phyloP scores from a whole-genome alignment of 768 basidiomycete genomes.

The Terana coerulea region DNA sequence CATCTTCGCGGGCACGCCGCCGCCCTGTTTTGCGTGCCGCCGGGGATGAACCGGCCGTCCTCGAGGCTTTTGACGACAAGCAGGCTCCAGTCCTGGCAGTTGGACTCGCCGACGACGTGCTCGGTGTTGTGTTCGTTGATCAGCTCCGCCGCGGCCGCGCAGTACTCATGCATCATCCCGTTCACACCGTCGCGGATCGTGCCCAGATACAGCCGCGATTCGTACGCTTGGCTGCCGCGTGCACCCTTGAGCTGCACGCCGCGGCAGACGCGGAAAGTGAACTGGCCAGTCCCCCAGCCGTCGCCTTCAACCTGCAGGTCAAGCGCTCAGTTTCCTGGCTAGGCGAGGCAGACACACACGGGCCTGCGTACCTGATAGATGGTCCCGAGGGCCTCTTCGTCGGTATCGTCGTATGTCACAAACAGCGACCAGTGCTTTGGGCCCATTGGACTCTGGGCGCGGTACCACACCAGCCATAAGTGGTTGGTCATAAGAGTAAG shows the following conservation, averaged over 20 bases:
- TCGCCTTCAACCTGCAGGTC: constrained; percentile 13
- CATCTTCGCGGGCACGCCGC: constrained; percentile 12
- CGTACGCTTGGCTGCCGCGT: constrained; percentile 16
- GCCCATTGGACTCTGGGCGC: constrained; percentile 11
- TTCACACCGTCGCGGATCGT: constrained; percentile 15
- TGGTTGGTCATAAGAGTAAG: constrained; percentile 12
- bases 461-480: constrained; percentile 18
- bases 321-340: neutral
- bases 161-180: constrained; percentile 19
- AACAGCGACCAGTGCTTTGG: constrained; percentile 18
- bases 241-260: constrained; percentile 18
- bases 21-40: constrained; percentile 7
- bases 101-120: constrained; percentile 14
- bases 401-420: constrained; percentile 16
- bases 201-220: constrained; percentile 14
- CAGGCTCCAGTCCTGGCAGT: constrained; percentile 19
- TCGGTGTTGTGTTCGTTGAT: constrained; percentile 16
- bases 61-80: constrained; percentile 15
- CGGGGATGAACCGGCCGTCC: constrained; percentile 11
- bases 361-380: constrained; percentile 14
- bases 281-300: constrained; percentile 17
- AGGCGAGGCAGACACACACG: too few relatives aligned
- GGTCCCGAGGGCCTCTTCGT: constrained; percentile 16
- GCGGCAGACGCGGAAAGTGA: constrained; percentile 9
- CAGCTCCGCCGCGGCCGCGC: constrained; percentile 16